Conservation (phyloP, 257 asterid genomes). For the Solanum chiquidenum region DNA sequence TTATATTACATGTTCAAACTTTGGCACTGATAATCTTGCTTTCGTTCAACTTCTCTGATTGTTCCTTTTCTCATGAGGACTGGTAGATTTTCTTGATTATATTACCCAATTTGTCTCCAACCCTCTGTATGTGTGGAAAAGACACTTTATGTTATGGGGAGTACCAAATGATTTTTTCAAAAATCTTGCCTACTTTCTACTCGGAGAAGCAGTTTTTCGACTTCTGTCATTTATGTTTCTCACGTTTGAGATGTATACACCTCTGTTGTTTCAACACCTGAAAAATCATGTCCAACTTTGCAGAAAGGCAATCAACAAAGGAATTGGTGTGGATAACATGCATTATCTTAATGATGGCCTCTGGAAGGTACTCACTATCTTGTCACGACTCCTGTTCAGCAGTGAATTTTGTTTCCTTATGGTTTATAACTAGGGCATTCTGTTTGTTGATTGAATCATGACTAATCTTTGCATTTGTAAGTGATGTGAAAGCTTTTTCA, state of each 20-base stretch:
- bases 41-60: not conserved
- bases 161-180: not conserved
- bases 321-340: conserved; percentile 97
- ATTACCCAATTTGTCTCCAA: not conserved
- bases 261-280: not conserved
- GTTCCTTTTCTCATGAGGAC: not conserved
- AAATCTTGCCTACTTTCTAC: not conserved
- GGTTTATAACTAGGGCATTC: not conserved
- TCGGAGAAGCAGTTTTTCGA: not conserved
- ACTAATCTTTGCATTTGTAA: not conserved
- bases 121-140: not conserved
- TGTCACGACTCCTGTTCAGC: not conserved
- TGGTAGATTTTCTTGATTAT: not conserved
- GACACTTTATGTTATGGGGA: not conserved
- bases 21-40: not conserved
- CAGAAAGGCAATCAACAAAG: conserved; percentile 81
- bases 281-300: conserved; percentile 7
- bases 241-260: not conserved
- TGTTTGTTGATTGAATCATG: not conserved
- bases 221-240: not conserved
- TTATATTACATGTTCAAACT: not conserved
- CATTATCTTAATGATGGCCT: conserved; percentile 99
- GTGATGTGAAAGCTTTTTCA: not conserved
- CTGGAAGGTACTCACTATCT: conserved; percentile 69
- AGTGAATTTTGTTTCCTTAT: not conserved